phyloP scores from a whole-genome alignment of 164 flowering plant genomes.

The Stephania japonica region DNA sequence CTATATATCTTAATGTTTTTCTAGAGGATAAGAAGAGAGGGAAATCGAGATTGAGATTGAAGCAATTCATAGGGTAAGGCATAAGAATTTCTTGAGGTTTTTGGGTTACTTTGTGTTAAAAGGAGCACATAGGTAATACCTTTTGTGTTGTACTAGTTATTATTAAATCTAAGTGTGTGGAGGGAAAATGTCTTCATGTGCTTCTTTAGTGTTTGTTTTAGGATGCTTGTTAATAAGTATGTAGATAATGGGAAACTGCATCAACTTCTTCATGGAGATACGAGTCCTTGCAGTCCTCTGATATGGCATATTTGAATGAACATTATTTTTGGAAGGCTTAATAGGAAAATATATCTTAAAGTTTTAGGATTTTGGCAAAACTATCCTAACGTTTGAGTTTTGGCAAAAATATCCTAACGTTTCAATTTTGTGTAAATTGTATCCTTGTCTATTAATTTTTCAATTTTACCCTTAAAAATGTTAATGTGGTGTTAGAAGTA shows the following conservation, averaged over 20 bases:
- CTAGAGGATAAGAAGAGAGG: constrained; percentile 1
- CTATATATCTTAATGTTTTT: too few species aligned
- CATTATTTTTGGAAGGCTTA: too few species aligned
- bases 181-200: background rate
- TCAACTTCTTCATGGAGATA: background rate
- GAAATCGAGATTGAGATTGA: constrained; percentile 2
- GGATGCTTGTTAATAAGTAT: constrained; percentile 7
- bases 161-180: too few species aligned
- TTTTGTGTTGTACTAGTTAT: too few species aligned
- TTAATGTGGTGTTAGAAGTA: too few species aligned
- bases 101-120: constrained; percentile 59
- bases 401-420: too few species aligned
- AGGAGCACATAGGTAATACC: constrained; percentile 84
- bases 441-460: too few species aligned
- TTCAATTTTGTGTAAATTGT: too few species aligned
- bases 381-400: too few species aligned
- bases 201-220: background rate
- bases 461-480: too few species aligned
- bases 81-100: constrained; percentile 5
- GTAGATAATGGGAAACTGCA: constrained; percentile 8
- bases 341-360: too few species aligned
- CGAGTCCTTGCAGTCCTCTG: background rate
- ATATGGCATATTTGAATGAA: constrained; percentile 8
- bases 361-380: too few species aligned
- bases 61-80: constrained; percentile 4